phyloP scores from a whole-genome alignment of 2,329 filamentous ascomycete genomes.

The Botryotinia convoluta region DNA sequence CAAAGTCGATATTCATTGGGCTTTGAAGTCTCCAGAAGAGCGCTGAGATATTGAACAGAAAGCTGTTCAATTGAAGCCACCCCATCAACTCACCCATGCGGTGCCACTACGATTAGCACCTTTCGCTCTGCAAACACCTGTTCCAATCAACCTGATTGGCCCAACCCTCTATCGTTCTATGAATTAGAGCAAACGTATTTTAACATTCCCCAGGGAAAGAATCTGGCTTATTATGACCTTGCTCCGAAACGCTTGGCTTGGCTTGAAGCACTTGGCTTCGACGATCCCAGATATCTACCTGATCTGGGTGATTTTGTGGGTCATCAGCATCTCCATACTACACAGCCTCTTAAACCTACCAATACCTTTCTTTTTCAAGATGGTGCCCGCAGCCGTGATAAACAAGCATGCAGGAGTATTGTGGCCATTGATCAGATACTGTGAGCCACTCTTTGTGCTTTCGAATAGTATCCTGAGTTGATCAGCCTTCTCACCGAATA shows the following conservation, averaged over 20 bases:
- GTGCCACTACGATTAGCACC: background rate
- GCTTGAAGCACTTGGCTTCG: background rate
- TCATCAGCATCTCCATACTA: too few species aligned
- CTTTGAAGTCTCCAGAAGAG: background rate
- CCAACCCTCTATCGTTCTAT: background rate
- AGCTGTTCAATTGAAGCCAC: conserved; percentile 2
- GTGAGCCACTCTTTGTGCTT: too few species aligned
- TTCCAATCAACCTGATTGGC: background rate
- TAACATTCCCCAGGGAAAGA: background rate
- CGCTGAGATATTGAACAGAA: conserved; percentile 3
- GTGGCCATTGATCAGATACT: too few species aligned
- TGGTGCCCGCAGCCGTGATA: too few species aligned
- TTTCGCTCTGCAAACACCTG: background rate
- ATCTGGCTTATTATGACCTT: background rate
- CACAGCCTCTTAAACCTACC: too few species aligned
- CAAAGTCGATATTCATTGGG: background rate
- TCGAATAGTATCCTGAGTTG: too few species aligned
- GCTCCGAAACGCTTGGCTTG: background rate
- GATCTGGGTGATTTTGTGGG: too few species aligned
- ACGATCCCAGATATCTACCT: background rate
- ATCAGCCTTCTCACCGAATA: too few species aligned
- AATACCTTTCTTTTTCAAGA: too few species aligned
- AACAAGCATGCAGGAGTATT: too few species aligned
- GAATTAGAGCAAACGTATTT: background rate
- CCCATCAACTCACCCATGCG: background rate